Evolutionary conservation across 768 basidiomycete genomes (phyloP).

Genomic region (Termitomyces sp.): DNA sequence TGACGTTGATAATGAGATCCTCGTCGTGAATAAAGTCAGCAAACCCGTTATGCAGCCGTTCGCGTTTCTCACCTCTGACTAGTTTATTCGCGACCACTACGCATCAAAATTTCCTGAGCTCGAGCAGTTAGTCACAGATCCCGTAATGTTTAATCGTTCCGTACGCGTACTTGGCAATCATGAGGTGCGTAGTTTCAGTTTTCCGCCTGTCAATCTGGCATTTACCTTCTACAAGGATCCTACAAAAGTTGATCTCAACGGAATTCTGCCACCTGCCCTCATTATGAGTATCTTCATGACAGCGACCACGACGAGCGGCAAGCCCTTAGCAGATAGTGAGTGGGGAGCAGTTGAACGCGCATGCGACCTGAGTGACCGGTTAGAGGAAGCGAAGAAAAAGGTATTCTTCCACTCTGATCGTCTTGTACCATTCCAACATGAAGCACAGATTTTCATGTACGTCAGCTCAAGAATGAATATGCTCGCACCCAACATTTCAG

Average conservation of each 20-base stretch:
- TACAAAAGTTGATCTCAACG: constrained; percentile 77
- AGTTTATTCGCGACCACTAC: constrained; percentile 99
- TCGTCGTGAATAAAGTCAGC: constrained; percentile 88
- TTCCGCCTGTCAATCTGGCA: background rate
- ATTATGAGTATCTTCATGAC: constrained; percentile 97
- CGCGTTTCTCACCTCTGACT: background rate
- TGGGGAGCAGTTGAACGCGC: constrained; percentile 84
- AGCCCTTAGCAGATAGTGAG: constrained; percentile 57
- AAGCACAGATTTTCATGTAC: constrained; percentile 88
- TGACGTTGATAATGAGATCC: constrained; percentile 96
- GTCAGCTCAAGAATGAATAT: constrained; percentile 99
- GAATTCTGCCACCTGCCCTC: constrained; percentile 80
- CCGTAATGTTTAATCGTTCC: constrained; percentile 87
- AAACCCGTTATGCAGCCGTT: background rate
- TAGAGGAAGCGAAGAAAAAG: constrained; percentile 89
- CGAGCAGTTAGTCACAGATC: constrained; percentile 90
- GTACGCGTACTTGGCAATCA: constrained; percentile 86
- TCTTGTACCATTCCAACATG: constrained; percentile 2
- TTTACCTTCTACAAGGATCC: constrained; percentile 51
- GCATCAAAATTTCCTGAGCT: constrained; percentile 93
- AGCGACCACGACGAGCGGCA: constrained; percentile 85
- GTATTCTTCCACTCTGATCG: constrained; percentile 27
- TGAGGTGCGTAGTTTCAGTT: constrained; percentile 40
- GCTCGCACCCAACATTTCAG: constrained; percentile 96
- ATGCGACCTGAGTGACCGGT: constrained; percentile 81